These are phyloP conservation scores for Globisporangium cederbergense DNA, from an alignment of 352 stramenopile genomes.

Conservation along the genomic window DNA sequence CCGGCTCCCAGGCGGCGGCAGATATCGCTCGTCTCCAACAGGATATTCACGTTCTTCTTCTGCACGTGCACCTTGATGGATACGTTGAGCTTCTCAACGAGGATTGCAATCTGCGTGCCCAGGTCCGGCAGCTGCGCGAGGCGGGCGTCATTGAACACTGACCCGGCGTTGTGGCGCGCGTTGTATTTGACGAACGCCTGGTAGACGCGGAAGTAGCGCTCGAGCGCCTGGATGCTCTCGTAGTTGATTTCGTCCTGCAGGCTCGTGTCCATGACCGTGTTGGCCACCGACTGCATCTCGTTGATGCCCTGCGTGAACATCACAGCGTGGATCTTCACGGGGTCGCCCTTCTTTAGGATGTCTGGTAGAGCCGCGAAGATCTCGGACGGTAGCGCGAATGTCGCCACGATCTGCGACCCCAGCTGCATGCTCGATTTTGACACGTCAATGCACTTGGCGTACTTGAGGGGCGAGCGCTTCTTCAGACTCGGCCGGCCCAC, in stretches of 20 bases:
- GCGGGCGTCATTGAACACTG: slow-evolving; percentile 20
- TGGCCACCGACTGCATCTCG: slow-evolving; percentile 91
- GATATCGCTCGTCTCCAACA: slow-evolving; percentile 84
- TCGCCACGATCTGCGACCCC: slow-evolving; percentile 58
- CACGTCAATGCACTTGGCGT: slow-evolving; percentile 75
- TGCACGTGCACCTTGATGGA: slow-evolving; percentile 63
- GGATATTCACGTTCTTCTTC: slow-evolving; percentile 86
- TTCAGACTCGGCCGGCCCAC: slow-evolving; percentile 28
- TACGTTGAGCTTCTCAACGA: slow-evolving; percentile 54
- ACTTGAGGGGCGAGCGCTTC: slow-evolving; percentile 44
- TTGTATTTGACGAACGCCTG: slow-evolving; percentile 51
- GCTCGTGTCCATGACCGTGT: slow-evolving; percentile 79
- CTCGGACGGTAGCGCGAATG: slow-evolving; percentile 59
- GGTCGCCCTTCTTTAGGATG: slow-evolving; percentile 60
- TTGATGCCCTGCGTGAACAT: slow-evolving; percentile 93
- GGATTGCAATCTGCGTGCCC: slow-evolving; percentile 49
- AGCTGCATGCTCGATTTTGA: slow-evolving; percentile 47
- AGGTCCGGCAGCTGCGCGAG: slow-evolving; percentile 44
- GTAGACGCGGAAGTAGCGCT: slow-evolving; percentile 78
- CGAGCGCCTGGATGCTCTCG: slow-evolving; percentile 64
- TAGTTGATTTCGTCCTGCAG: slow-evolving; percentile 85
- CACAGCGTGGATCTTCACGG: slow-evolving; percentile 72
- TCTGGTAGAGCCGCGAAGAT: slow-evolving; percentile 56
- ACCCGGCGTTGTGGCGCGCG: slow-evolving; percentile 13
- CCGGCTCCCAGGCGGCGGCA: slow-evolving; percentile 90